A percentile compares a stretch with the other conserved stretches of the same genome.
These are phyloP conservation scores for Hirsutella thompsonii DNA, from an alignment of 2,329 filamentous ascomycete genomes.

Conservation along the genomic window DNA sequence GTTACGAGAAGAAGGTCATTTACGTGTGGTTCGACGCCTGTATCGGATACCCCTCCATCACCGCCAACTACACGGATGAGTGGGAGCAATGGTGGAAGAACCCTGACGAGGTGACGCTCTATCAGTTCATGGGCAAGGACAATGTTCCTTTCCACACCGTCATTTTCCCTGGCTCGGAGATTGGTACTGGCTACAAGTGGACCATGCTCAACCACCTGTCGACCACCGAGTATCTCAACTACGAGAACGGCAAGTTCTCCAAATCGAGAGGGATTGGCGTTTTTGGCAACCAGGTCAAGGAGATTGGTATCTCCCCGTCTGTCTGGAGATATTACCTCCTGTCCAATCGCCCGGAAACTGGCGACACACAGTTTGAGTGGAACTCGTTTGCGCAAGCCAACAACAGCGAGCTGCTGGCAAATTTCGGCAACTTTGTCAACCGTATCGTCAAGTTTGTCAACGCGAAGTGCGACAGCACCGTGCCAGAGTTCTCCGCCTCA, in stretches of 20 bases:
- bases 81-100: slow-evolving; percentile 96
- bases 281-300: slow-evolving; percentile 79
- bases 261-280: slow-evolving; percentile 85
- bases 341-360: slow-evolving; percentile 70
- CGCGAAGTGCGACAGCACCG: slow-evolving; percentile 57
- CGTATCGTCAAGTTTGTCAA: slow-evolving; percentile 64
- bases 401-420: slow-evolving; percentile 77
- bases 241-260: slow-evolving; percentile 82
- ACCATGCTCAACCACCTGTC: slow-evolving; percentile 81
- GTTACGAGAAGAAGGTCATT: slow-evolving; percentile 56
- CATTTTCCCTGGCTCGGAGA: slow-evolving; percentile 78
- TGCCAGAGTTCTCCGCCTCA: slow-evolving; percentile 48
- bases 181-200: slow-evolving; percentile 78
- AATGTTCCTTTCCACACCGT: slow-evolving; percentile 61
- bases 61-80: slow-evolving; percentile 72
- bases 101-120: slow-evolving; percentile 74
- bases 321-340: slow-evolving; percentile 94
- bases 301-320: slow-evolving; percentile 71
- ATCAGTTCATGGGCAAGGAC: slow-evolving; percentile 87
- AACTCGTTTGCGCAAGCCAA: slow-evolving; percentile 68
- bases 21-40: slow-evolving; percentile 92
- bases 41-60: slow-evolving; percentile 93
- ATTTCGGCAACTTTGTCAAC: slow-evolving; percentile 64
- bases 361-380: slow-evolving; percentile 88
- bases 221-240: slow-evolving; percentile 78